These are phyloP conservation scores for Effrenium voratum DNA, from an alignment of 73 alveolate species.

Conservation along the genomic window DNA sequence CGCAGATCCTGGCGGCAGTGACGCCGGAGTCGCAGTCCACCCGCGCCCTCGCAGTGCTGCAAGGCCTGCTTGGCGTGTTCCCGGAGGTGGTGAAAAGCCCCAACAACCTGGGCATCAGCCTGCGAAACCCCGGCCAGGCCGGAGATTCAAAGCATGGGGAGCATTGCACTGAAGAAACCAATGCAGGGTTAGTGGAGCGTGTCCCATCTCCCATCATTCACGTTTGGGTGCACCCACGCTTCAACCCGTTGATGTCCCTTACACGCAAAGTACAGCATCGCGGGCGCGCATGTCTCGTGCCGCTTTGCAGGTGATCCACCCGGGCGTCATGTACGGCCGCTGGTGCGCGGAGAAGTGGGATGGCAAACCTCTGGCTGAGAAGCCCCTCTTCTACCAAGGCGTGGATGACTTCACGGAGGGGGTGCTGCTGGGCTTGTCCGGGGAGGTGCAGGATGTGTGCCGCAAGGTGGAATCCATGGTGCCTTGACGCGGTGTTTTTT, in stretches of 20 bases:
- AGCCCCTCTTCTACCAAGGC: slow-evolving; percentile 90
- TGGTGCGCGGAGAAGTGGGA: slow-evolving; percentile 93
- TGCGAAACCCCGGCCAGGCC: slow-evolving; percentile 81
- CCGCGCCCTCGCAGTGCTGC: slow-evolving; percentile 60
- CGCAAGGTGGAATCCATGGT: slow-evolving; percentile 49
- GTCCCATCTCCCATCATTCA: no score
- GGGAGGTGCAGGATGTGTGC: slow-evolving; percentile 78
- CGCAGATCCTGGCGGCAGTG: slow-evolving; percentile 82
- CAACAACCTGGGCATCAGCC: slow-evolving; percentile 87
- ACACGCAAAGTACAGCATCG: no score
- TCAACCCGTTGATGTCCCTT: no score
- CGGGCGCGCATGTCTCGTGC: neutral
- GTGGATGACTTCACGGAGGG: slow-evolving; percentile 90
- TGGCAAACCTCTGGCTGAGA: slow-evolving; percentile 79
- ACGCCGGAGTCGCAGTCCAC: slow-evolving; percentile 72
- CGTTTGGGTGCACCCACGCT: no score
- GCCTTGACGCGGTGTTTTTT: no score
- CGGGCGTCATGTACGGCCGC: slow-evolving; percentile 90
- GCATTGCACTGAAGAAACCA: no score
- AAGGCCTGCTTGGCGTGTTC: slow-evolving; percentile 70
- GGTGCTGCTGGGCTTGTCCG: slow-evolving; percentile 71
- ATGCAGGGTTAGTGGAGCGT: no score
- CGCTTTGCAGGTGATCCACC: slow-evolving; percentile 38
- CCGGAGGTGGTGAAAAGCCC: slow-evolving; percentile 83
- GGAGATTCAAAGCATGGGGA: no score